Evolutionary conservation across 768 basidiomycete genomes (phyloP).

Genomic region (Rhodotorula toruloides): DNA sequence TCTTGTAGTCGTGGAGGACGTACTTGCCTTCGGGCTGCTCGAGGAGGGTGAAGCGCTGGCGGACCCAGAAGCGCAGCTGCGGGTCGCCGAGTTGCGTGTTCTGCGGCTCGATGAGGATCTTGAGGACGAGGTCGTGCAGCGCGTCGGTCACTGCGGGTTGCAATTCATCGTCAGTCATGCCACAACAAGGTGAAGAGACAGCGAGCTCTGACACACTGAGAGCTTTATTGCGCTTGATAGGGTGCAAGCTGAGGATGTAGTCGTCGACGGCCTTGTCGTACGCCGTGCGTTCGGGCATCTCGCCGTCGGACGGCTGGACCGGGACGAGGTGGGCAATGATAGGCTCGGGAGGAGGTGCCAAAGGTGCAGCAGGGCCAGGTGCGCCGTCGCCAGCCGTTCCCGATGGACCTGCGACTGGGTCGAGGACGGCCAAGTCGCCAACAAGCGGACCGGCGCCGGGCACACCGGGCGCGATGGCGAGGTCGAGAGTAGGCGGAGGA

Average conservation of each 20-base stretch:
- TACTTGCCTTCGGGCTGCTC: slow-evolving; percentile 40
- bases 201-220: not conserved
- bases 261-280: not conserved
- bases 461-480: too few relatives aligned
- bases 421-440: too few relatives aligned
- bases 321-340: not conserved
- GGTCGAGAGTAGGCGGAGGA: too few relatives aligned
- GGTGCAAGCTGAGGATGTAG: not conserved
- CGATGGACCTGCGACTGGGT: too few relatives aligned
- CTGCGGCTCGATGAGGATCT: not conserved
- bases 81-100: slow-evolving; percentile 5
- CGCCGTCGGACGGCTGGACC: not conserved
- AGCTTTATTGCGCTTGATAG: slow-evolving; percentile 8
- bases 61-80: slow-evolving; percentile 10
- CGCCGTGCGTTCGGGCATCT: not conserved
- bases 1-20: slow-evolving; percentile 63
- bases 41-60: not conserved
- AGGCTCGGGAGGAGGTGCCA: too few relatives aligned
- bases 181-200: not conserved
- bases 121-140: not conserved
- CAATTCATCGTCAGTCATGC: not conserved
- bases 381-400: too few relatives aligned
- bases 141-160: not conserved
- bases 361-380: too few relatives aligned
- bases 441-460: too few relatives aligned